Evolutionary conservation across 2,329 filamentous ascomycete genomes (phyloP).

Genomic region (Colletotrichum euphorbiae): DNA sequence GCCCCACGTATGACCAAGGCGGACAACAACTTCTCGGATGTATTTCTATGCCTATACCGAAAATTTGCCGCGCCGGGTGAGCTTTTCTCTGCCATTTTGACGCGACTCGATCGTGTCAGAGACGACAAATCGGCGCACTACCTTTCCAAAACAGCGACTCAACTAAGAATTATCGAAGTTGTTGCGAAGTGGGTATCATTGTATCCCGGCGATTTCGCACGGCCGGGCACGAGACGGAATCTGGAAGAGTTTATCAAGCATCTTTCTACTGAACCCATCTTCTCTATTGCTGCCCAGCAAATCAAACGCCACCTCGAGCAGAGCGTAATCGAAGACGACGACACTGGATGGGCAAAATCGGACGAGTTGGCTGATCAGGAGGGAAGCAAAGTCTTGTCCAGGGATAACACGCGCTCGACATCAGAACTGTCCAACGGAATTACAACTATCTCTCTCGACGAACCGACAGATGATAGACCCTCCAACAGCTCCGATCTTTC

Average conservation of each 20-base stretch:
- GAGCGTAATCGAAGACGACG: constrained; percentile 84
- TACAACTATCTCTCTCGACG: constrained; percentile 61
- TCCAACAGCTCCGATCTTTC: constrained; percentile 60
- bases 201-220: constrained; percentile 94
- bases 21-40: constrained; percentile 88
- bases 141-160: constrained; percentile 81
- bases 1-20: constrained; percentile 83
- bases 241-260: constrained; percentile 81
- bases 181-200: constrained; percentile 89
- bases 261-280: constrained; percentile 82
- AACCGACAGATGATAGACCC: constrained; percentile 56
- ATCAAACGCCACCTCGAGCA: constrained; percentile 83
- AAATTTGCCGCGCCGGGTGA: constrained; percentile 88
- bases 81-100: constrained; percentile 81
- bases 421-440: constrained; percentile 59
- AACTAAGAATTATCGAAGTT: constrained; percentile 85
- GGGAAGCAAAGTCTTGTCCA: constrained; percentile 50
- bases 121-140: constrained; percentile 75
- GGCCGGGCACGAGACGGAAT: constrained; percentile 76
- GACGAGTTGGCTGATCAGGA: constrained; percentile 65
- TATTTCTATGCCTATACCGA: constrained; percentile 93
- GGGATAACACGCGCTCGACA: constrained; percentile 41
- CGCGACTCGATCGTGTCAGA: constrained; percentile 77
- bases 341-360: constrained; percentile 89
- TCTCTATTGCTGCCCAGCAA: constrained; percentile 85